These are phyloP conservation scores for Medicago arabica DNA, from an alignment of 306 rosid species.

Conservation along the genomic window DNA sequence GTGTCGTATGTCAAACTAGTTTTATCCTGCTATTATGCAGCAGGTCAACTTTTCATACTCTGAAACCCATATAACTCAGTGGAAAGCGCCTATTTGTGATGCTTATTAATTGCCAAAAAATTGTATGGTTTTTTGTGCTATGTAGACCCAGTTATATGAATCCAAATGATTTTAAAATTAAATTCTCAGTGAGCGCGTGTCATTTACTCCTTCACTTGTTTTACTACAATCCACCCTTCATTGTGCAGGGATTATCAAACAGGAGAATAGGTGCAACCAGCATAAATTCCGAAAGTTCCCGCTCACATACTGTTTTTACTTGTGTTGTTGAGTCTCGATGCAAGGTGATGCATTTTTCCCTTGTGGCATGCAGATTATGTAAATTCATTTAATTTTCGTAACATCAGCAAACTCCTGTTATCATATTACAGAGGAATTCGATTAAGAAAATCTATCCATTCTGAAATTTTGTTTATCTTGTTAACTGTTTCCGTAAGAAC, in stretches of 20 bases:
- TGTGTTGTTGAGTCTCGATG: constrained; percentile 94
- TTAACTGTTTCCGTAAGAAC: constrained; percentile 12
- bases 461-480: neutral
- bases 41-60: constrained; percentile 10
- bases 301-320: constrained; percentile 97
- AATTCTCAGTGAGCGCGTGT: neutral
- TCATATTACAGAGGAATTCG: constrained; percentile 8
- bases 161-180: neutral
- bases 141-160: neutral
- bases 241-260: constrained; percentile 88
- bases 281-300: constrained; percentile 97
- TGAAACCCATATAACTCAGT: neutral
- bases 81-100: neutral
- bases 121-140: constrained; percentile 35
- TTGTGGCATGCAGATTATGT: constrained; percentile 30
- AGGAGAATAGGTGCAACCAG: constrained; percentile 97
- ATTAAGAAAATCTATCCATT: constrained; percentile 6
- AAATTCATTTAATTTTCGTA: constrained; percentile 1
- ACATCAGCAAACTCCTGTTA: neutral
- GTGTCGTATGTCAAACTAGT: constrained; percentile 6
- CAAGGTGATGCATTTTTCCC: constrained; percentile 65
- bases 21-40: neutral
- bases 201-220: neutral
- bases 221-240: constrained; percentile 1
- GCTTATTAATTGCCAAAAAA: constrained; percentile 14